phyloP scores from a whole-genome alignment of 2,329 filamentous ascomycete genomes.

The Fusarium circinatum region DNA sequence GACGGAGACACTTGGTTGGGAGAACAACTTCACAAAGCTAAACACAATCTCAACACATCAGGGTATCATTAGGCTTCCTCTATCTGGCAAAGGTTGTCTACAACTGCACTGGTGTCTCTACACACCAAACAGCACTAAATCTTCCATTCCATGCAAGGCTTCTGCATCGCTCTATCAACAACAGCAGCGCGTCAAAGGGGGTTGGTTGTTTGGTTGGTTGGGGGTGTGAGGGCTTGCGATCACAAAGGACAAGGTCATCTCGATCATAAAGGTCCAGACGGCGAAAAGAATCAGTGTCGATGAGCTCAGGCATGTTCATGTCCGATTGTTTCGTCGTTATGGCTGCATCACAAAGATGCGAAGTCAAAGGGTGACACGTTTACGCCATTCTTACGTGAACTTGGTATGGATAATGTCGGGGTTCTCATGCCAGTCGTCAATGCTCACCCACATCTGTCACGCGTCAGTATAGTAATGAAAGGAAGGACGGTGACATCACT shows the following conservation, averaged over 20 bases:
- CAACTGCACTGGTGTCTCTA: conserved; percentile 30
- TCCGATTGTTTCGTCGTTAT: conserved; percentile 16
- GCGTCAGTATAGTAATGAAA: conserved; percentile 22
- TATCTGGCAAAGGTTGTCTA: conserved; percentile 44
- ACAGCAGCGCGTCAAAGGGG: conserved; percentile 12
- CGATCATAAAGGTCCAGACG: conserved; percentile 27
- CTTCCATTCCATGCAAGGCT: conserved; percentile 33
- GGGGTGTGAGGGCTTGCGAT: conserved; percentile 19
- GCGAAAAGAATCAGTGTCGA: not conserved
- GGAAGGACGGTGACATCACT: conserved; percentile 40
- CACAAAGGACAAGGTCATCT: conserved; percentile 28
- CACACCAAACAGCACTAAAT: conserved; percentile 24
- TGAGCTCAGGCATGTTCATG: not conserved
- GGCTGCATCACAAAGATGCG: conserved; percentile 22
- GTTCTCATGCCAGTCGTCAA: conserved; percentile 99
- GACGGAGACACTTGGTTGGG: no score
- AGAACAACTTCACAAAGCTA: not conserved
- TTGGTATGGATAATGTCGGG: conserved; percentile 99
- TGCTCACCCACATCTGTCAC: conserved; percentile 96
- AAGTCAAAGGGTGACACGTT: conserved; percentile 3
- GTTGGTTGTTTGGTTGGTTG: conserved; percentile 1
- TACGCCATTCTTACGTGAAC: conserved; percentile 72
- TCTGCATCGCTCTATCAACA: conserved; percentile 29
- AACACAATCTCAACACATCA: conserved; percentile 42
- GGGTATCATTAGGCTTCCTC: conserved; percentile 55